Evolutionary conservation across 1,139 yeast species (phyloP), one percentile per base, ranked within the genome.

Genomic region (Trichomonascaceae sp.): DNA sequence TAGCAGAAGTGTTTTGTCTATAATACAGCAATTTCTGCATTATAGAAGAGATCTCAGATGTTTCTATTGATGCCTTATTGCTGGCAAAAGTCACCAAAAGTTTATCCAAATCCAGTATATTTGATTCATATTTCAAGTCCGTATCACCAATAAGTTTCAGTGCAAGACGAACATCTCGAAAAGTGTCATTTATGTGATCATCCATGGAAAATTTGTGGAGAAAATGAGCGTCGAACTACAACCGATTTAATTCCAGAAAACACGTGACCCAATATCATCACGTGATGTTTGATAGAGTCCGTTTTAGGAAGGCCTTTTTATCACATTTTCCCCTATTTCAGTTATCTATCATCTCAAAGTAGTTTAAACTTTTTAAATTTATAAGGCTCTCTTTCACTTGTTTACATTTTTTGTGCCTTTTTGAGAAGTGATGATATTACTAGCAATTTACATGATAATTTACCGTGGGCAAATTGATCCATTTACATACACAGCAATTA

Each of bases 141-240:
- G 56, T 30, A 32, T 51, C 54, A 8, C 56, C 56, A 24, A 58
- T 53, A 22, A 58, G 51, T 24, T 50, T 48, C 45, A 58, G 44
- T 1, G 55, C 53, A 44, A 56, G 54, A 9, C 45, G 52, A 18
- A 55, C 30, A 47, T 53, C 58, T 9, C 53, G 15, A 18, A 51
- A 52, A 17, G 55, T 51, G 20, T 55, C 56, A 10, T 51, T 51
- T 52, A 57, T 45, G 22, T 32, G 32, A n/a, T 49, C 51, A 22
- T 32, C 43, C 47, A 49, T 43, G 22, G 20, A 15, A 20, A 15
- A n/a, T n/a, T n/a, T n/a, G n/a, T n/a, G n/a, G n/a, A n/a, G n/a
- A n/a, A n/a, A n/a, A n/a, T n/a, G n/a, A n/a, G n/a, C n/a, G n/a
- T n/a, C n/a, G n/a, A n/a, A n/a, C n/a, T n/a, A n/a, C n/a, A n/a